phyloP scores from a whole-genome alignment of 768 basidiomycete genomes.

The Lanmaoa rubissima region DNA sequence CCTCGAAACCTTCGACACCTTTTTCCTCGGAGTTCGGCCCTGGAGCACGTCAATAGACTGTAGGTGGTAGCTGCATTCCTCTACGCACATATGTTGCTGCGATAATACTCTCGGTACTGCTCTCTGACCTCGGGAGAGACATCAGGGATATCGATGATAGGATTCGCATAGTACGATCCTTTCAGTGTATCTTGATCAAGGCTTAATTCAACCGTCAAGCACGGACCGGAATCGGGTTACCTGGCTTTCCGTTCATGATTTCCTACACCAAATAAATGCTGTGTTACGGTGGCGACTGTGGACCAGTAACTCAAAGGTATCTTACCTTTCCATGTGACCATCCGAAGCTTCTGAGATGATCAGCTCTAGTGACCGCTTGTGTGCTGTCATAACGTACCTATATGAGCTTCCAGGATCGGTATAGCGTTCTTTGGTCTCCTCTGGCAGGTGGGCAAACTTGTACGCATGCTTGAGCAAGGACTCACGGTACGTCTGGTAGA shows the following conservation, averaged over 20 bases:
- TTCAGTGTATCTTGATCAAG: conserved; percentile 69
- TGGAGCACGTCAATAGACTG: conserved; percentile 26
- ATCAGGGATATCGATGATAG: conserved; percentile 62
- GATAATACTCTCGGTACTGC: conserved; percentile 81
- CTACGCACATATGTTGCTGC: conserved; percentile 77
- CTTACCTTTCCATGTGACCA: conserved; percentile 94
- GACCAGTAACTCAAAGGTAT: neutral
- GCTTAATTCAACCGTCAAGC: neutral
- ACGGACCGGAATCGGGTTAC: conserved; percentile 31
- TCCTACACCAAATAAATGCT: conserved; percentile 46
- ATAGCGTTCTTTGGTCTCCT: conserved; percentile 66
- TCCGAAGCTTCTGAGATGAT: conserved; percentile 64
- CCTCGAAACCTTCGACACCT: conserved; percentile 73
- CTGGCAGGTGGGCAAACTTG: conserved; percentile 71
- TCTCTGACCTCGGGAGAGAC: conserved; percentile 54
- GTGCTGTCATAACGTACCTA: conserved; percentile 48
- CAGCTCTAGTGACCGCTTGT: neutral
- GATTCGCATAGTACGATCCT: conserved; percentile 90
- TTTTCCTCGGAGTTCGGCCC: conserved; percentile 63
- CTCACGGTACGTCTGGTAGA: conserved; percentile 63
- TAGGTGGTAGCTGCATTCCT: neutral
- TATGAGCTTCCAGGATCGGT: conserved; percentile 71
- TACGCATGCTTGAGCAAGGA: conserved; percentile 73
- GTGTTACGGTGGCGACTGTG: neutral
- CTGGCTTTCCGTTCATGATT: conserved; percentile 93